Evolutionary conservation across 768 basidiomycete species (phyloP).

Genomic region (Gyrodon lividus): DNA sequence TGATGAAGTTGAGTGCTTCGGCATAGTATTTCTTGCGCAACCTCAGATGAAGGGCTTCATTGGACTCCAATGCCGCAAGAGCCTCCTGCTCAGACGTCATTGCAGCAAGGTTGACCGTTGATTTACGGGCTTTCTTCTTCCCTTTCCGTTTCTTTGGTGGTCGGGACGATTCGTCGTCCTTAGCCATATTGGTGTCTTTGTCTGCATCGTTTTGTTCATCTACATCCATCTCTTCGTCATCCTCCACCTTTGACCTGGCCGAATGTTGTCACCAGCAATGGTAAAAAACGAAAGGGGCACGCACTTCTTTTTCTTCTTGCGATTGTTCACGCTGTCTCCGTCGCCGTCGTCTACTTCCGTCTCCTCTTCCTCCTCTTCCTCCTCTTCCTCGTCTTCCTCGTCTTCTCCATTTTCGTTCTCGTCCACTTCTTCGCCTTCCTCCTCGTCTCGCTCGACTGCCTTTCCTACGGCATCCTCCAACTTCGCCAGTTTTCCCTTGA

Average conservation of each 20-base stretch:
- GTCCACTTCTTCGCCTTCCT: conserved; percentile 36
- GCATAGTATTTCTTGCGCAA: conserved; percentile 83
- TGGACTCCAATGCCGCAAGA: conserved; percentile 63
- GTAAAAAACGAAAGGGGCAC: neutral
- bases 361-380: conserved; percentile 34
- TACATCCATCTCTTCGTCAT: conserved; percentile 57
- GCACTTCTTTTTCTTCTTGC: conserved; percentile 35
- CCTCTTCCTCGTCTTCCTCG: conserved; percentile 31
- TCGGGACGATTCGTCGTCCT: conserved; percentile 34
- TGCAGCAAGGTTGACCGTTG: conserved; percentile 67
- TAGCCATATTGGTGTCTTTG: conserved; percentile 38
- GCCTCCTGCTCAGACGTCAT: conserved; percentile 71
- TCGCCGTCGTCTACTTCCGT: conserved; percentile 27
- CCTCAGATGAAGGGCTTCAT: conserved; percentile 62
- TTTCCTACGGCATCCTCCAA: conserved; percentile 69
- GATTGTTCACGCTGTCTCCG: conserved; percentile 18
- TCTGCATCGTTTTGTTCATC: conserved; percentile 43
- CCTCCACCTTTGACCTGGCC: conserved; percentile 23
- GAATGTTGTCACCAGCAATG: conserved; percentile 8
- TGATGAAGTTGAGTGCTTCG: conserved; percentile 85
- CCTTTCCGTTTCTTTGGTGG: conserved; percentile 42
- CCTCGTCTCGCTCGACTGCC: conserved; percentile 46
- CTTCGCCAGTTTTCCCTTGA: conserved; percentile 63
- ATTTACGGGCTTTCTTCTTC: conserved; percentile 57
- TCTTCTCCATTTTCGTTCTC: conserved; percentile 35